phyloP scores from a whole-genome alignment of 2,329 filamentous ascomycete species.

The Talaromyces sp. region DNA sequence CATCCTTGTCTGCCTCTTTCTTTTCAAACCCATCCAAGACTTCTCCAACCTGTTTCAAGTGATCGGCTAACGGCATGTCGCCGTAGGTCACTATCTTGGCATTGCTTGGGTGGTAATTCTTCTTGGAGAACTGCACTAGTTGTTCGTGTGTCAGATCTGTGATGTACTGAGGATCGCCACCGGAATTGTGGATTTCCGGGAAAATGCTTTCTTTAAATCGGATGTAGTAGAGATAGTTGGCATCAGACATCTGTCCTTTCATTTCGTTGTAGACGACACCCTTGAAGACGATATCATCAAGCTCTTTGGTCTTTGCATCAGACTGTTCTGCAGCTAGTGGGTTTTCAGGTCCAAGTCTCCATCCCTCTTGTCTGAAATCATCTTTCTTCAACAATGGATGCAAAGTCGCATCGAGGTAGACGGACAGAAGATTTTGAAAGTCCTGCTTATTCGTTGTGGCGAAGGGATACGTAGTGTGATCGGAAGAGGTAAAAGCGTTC shows the following conservation, averaged over 20 bases:
- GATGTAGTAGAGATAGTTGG: conserved; percentile 93
- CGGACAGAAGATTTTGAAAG: conserved; percentile 91
- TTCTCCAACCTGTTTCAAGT: conserved; percentile 73
- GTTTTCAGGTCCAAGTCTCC: conserved; percentile 92
- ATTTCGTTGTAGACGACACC: conserved; percentile 99
- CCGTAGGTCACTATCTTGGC: conserved; percentile 95
- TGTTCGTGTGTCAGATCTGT: conserved; percentile 92
- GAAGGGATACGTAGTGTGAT: conserved; percentile 97
- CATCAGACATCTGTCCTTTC: conserved; percentile 99
- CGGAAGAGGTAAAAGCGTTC: conserved; percentile 96
- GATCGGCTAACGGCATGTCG: conserved; percentile 79
- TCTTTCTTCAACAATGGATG: conserved; percentile 83
- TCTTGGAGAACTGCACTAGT: conserved; percentile 79
- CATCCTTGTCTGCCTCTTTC: conserved; percentile 65
- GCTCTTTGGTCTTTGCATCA: conserved; percentile 54
- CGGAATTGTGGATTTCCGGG: conserved; percentile 92
- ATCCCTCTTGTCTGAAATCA: conserved; percentile 95
- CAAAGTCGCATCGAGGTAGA: conserved; percentile 92
- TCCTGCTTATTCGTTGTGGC: conserved; percentile 94
- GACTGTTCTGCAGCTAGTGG: conserved; percentile 56
- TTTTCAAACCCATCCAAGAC: conserved; percentile 71
- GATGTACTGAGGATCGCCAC: conserved; percentile 93
- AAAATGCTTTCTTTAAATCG: conserved; percentile 92
- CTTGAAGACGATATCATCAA: conserved; percentile 74
- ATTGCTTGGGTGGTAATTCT: conserved; percentile 97